Conservation (phyloP, 2,329 filamentous ascomycete genomes). For the Botrytis fabae region DNA sequence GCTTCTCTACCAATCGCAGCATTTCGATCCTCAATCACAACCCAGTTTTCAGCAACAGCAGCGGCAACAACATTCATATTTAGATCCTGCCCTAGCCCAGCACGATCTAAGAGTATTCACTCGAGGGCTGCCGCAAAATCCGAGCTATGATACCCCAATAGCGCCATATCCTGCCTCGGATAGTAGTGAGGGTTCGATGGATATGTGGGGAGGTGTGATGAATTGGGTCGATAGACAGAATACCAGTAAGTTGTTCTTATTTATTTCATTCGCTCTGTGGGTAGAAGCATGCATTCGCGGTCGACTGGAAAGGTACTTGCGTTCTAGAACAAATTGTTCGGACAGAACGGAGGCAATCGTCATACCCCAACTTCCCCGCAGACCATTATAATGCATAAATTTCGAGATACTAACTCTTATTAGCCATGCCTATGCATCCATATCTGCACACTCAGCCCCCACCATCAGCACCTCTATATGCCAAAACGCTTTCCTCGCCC, state of each 20-base stretch:
- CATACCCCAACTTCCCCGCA: neutral
- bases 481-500: constrained; percentile 4
- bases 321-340: neutral
- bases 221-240: constrained; percentile 17
- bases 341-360: neutral
- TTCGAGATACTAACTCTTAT: constrained; percentile 3
- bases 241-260: neutral
- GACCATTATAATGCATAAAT: neutral
- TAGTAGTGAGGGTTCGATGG: constrained; percentile 15
- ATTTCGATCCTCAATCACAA: constrained; percentile 14
- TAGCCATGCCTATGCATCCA: constrained; percentile 14
- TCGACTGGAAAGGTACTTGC: neutral
- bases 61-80: constrained; percentile 7
- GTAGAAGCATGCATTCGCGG: neutral
- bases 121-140: constrained; percentile 1
- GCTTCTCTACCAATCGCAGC: constrained; percentile 13
- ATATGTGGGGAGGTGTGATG: constrained; percentile 19
- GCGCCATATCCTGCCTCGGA: constrained; percentile 23
- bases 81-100: constrained; percentile 17
- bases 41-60: constrained; percentile 2
- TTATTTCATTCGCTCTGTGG: neutral
- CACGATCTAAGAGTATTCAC: constrained; percentile 10
- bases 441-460: constrained; percentile 18
- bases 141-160: constrained; percentile 4
- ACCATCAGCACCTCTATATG: constrained; percentile 1